Conservation (phyloP, 805 yeast species). For the Wickerhamomyces ciferrii region DNA sequence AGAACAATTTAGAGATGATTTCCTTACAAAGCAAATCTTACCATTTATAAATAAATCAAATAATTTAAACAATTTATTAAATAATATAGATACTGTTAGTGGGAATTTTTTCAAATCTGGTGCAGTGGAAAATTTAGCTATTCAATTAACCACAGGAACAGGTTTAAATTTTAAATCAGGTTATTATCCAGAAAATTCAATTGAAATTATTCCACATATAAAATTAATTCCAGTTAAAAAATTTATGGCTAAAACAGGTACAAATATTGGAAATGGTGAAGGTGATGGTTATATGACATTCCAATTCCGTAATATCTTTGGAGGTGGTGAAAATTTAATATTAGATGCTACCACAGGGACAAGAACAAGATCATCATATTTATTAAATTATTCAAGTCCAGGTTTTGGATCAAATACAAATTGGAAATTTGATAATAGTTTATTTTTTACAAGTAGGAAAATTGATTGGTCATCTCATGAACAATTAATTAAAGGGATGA, state of each 20-base stretch:
- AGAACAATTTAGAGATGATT: constrained; percentile 38
- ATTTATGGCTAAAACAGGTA: constrained; percentile 86
- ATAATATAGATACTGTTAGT: constrained; percentile 38
- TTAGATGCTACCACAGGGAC: constrained; percentile 57
- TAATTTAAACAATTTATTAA: constrained; percentile 35
- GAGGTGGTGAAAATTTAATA: constrained; percentile 61
- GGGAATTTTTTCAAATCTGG: constrained; percentile 37
- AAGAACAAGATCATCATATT: constrained; percentile 49
- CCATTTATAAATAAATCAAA: constrained; percentile 37
- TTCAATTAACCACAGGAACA: constrained; percentile 23
- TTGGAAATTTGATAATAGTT: constrained; percentile 50
- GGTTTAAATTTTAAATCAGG: too few relatives aligned
- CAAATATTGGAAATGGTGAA: constrained; percentile 94
- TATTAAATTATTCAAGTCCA: constrained; percentile 50
- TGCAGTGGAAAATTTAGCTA: constrained; percentile 35
- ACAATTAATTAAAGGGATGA: constrained; percentile 41
- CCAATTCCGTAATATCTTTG: constrained; percentile 55
- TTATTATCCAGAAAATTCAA: constrained; percentile 2
- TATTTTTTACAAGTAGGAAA: constrained; percentile 44
- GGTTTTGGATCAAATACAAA: constrained; percentile 30
- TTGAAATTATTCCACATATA: constrained; percentile 25
- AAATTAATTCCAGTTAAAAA: constrained; percentile 51
- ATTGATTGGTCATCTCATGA: constrained; percentile 50
- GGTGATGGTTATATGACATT: constrained; percentile 90
- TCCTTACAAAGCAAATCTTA: constrained; percentile 39